phyloP scores from a whole-genome alignment of 176 grass and related monocot species.

The Musa schizocarpa region DNA sequence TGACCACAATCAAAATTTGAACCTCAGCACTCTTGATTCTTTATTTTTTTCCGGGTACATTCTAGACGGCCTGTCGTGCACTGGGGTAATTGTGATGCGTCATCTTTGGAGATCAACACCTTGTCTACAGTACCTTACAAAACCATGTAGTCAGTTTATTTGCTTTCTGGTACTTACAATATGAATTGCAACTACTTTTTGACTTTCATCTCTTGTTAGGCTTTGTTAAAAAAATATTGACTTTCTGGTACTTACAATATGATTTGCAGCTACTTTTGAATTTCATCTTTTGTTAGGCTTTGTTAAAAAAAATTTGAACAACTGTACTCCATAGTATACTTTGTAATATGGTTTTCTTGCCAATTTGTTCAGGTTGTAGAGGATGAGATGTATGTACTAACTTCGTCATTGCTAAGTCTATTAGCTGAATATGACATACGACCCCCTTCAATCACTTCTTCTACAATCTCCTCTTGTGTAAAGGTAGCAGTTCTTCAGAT shows the following conservation, averaged over 20 bases:
- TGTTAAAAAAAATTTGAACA: neutral
- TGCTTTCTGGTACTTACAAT: neutral
- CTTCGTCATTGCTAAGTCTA: constrained; percentile 83
- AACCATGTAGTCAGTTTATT: too few species aligned
- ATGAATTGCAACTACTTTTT: neutral
- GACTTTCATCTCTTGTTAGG: neutral
- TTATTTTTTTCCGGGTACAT: too few species aligned
- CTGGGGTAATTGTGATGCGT: too few species aligned
- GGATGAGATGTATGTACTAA: constrained; percentile 82
- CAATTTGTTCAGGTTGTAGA: constrained; percentile 56
- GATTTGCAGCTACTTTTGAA: neutral
- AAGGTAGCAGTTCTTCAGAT: constrained; percentile 36
- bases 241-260: neutral
- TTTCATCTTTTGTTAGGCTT: neutral
- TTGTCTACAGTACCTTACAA: too few species aligned
- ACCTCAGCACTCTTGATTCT: too few species aligned
- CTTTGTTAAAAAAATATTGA: neutral
- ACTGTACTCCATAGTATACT: neutral
- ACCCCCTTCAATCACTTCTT: constrained; percentile 66
- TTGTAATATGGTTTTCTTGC: constrained; percentile 16
- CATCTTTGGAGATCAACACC: too few species aligned
- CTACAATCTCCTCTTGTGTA: constrained; percentile 50
- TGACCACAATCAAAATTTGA: neutral
- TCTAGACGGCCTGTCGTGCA: too few species aligned
- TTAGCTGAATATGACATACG: constrained; percentile 67